A percentile compares a stretch with the other conserved stretches of the same genome.
These are phyloP conservation scores for Agrocybe praecox DNA, from an alignment of 768 basidiomycete species.

Conservation along the genomic window DNA sequence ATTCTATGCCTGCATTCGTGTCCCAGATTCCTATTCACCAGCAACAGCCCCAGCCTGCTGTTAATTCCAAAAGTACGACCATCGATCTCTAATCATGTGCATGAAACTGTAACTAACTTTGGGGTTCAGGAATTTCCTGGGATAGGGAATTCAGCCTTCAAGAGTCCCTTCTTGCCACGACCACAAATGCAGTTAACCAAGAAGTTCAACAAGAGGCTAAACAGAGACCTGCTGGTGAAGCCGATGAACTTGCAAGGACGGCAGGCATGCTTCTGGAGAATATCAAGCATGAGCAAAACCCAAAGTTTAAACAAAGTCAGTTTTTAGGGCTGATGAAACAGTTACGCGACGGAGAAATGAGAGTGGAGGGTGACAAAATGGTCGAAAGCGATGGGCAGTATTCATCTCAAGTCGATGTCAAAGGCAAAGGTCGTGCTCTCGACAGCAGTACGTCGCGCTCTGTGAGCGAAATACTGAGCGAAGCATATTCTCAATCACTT, in stretches of 20 bases:
- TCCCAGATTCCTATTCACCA: conserved; percentile 29
- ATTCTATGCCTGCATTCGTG: conserved; percentile 37
- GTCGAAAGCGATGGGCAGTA: conserved; percentile 53
- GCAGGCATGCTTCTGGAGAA: conserved; percentile 78
- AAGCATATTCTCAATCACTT: conserved; percentile 1
- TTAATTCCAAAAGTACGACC: conserved; percentile 45
- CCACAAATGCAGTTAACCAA: conserved; percentile 18
- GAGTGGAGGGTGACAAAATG: conserved; percentile 79
- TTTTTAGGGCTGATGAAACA: conserved; percentile 89
- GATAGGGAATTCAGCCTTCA: conserved; percentile 67
- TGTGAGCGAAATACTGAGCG: conserved; percentile 7
- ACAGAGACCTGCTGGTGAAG: conserved; percentile 32
- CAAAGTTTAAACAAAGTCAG: conserved; percentile 83
- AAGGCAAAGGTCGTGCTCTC: conserved; percentile 69
- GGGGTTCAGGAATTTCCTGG: conserved; percentile 50
- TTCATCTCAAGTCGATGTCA: conserved; percentile 42
- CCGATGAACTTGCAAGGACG: conserved; percentile 78
- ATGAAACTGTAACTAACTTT: background rate
- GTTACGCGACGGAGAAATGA: conserved; percentile 75
- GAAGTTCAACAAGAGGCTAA: conserved; percentile 21
- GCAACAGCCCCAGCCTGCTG: conserved; percentile 26
- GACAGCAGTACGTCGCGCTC: conserved; percentile 15
- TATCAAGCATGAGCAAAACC: conserved; percentile 74
- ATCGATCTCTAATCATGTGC: background rate
- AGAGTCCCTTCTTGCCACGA: conserved; percentile 40